A percentile compares a stretch with the other conserved stretches of the same genome.
These are phyloP conservation scores for Aspergillus sclerotiicarbonarius DNA, from an alignment of 495 filamentous ascomycete genomes.

Conservation along the genomic window DNA sequence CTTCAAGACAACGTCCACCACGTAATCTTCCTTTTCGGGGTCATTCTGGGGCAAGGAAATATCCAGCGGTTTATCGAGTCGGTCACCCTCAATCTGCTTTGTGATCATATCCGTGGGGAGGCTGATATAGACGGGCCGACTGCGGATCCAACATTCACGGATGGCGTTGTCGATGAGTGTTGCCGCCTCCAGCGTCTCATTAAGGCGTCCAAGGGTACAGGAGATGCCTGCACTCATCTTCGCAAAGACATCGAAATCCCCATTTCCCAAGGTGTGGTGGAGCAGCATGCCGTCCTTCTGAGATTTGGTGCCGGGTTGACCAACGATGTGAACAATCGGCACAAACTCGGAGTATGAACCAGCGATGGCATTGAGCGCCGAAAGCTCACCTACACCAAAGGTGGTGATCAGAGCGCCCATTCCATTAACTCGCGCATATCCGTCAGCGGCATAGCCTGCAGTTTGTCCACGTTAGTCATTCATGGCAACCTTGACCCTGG, in stretches of 20 bases:
- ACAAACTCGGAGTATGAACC: slow-evolving; percentile 63
- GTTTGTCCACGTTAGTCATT: not conserved
- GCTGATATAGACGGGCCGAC: slow-evolving; percentile 79
- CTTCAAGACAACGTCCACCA: slow-evolving; percentile 75
- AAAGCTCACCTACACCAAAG: slow-evolving; percentile 70
- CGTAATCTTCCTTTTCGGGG: slow-evolving; percentile 73
- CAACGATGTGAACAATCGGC: slow-evolving; percentile 64
- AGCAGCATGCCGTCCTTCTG: slow-evolving; percentile 63
- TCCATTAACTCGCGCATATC: slow-evolving; percentile 67
- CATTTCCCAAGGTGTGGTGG: slow-evolving; percentile 92
- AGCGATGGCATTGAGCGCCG: slow-evolving; percentile 65
- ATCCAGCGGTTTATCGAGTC: slow-evolving; percentile 68
- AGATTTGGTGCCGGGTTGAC: slow-evolving; percentile 51
- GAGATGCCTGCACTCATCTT: slow-evolving; percentile 74
- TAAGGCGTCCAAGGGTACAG: slow-evolving; percentile 65
- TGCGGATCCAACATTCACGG: slow-evolving; percentile 71
- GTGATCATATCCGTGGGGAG: slow-evolving; percentile 83
- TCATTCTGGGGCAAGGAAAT: slow-evolving; percentile 64
- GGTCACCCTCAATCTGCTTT: slow-evolving; percentile 72
- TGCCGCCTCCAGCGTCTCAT: slow-evolving; percentile 65
- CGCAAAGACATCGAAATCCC: slow-evolving; percentile 81
- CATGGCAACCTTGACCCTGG: not conserved
- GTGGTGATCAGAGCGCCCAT: slow-evolving; percentile 65
- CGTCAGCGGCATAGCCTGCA: slow-evolving; percentile 69
- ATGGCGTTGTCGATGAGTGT: slow-evolving; percentile 77